Evolutionary conservation across 495 filamentous ascomycete species (phyloP).

Genomic region (Cairneyella variabilis): DNA sequence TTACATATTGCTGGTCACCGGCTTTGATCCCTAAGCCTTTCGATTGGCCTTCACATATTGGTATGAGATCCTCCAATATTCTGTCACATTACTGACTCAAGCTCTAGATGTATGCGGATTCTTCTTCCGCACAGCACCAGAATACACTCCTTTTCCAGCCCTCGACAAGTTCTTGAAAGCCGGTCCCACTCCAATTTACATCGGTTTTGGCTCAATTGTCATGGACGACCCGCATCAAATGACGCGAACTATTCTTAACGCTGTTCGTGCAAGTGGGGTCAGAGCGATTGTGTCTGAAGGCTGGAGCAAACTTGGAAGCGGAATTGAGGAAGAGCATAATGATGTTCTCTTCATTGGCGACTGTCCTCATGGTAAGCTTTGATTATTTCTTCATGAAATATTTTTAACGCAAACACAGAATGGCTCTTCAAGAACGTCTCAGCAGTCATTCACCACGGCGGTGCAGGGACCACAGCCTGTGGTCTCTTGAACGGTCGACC

Average conservation of each 20-base stretch:
- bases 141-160: constrained; percentile 48
- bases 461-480: constrained; percentile 62
- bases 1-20: constrained; percentile 64
- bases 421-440: constrained; percentile 64
- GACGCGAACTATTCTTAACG: constrained; percentile 50
- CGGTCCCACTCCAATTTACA: constrained; percentile 57
- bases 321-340: constrained; percentile 36
- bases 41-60: constrained; percentile 58
- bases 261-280: constrained; percentile 43
- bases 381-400: neutral
- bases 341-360: constrained; percentile 56
- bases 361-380: constrained; percentile 51
- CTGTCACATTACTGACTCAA: constrained; percentile 20
- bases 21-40: constrained; percentile 56
- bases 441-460: constrained; percentile 62
- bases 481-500: constrained; percentile 55
- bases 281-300: constrained; percentile 60
- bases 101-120: constrained; percentile 55
- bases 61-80: constrained; percentile 5
- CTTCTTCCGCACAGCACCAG: constrained; percentile 50
- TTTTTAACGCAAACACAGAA: constrained; percentile 25
- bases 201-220: constrained; percentile 67
- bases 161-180: constrained; percentile 48
- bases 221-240: constrained; percentile 54
- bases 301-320: constrained; percentile 56